Conservation (phyloP, 345 rosid species). For the Populus simonii region DNA sequence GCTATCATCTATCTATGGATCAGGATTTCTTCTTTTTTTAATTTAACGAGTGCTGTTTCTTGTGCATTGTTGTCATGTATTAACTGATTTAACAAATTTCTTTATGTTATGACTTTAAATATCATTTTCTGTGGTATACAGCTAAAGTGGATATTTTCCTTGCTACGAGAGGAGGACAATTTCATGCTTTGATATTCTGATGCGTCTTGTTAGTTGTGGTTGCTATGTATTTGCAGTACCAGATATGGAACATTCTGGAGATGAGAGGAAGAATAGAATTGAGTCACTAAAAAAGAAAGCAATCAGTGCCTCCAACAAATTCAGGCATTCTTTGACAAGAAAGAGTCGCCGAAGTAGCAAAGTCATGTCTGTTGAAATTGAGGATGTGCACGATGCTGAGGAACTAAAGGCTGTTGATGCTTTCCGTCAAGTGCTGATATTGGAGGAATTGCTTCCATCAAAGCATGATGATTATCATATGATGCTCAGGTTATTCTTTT, state of each 20-base stretch:
- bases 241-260: conserved; percentile 42
- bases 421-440: conserved; percentile 66
- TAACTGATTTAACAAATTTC: neutral
- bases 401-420: conserved; percentile 76
- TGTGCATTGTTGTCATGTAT: neutral
- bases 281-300: conserved; percentile 69
- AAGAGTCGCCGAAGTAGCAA: conserved; percentile 72
- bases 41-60: neutral
- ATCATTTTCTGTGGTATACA: neutral
- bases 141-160: neutral
- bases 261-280: conserved; percentile 51
- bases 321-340: conserved; percentile 64
- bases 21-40: neutral
- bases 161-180: neutral
- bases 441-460: conserved; percentile 74
- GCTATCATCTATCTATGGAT: neutral
- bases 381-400: conserved; percentile 72
- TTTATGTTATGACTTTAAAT: neutral
- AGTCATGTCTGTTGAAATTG: conserved; percentile 59
- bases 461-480: conserved; percentile 86
- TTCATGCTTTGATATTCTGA: neutral
- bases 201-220: neutral
- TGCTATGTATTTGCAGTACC: conserved; percentile 3
- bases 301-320: conserved; percentile 64
- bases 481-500: conserved; percentile 64